phyloP scores from a whole-genome alignment of 2,329 filamentous ascomycete genomes.

The Neocatenulostroma microsporum region DNA sequence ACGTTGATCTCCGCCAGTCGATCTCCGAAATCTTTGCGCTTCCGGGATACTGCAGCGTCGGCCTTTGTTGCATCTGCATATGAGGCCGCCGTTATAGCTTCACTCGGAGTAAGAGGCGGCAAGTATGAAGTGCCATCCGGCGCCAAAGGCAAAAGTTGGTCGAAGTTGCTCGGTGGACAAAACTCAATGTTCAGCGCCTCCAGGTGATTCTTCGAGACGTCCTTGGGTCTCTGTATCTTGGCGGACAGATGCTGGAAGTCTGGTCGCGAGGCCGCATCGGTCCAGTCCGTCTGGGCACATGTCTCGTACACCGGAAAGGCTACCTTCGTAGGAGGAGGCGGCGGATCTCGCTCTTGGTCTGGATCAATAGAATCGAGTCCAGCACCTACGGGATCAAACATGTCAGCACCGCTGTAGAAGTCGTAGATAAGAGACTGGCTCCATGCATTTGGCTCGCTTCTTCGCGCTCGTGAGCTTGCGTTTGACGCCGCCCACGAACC shows the following conservation, averaged over 20 bases:
- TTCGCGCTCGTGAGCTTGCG: background rate
- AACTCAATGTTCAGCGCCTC: conserved; percentile 38
- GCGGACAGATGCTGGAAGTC: conserved; percentile 40
- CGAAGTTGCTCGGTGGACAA: conserved; percentile 29
- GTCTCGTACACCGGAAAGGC: conserved; percentile 18
- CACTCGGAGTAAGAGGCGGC: conserved; percentile 27
- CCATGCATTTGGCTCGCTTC: background rate
- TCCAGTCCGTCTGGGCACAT: conserved; percentile 10
- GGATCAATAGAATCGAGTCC: conserved; percentile 15
- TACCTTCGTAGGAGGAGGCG: conserved; percentile 19
- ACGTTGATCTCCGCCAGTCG: conserved; percentile 45
- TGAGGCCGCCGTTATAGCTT: no score
- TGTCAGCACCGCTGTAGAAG: conserved; percentile 1
- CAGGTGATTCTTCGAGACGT: conserved; percentile 34
- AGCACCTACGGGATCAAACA: conserved; percentile 5
- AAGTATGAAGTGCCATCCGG: conserved; percentile 31
- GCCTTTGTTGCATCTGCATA: no score
- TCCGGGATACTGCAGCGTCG: no score
- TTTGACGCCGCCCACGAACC: conserved; percentile 4
- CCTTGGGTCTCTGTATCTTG: conserved; percentile 33
- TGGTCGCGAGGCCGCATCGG: conserved; percentile 3
- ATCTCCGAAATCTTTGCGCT: conserved; percentile 20
- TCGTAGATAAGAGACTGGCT: background rate
- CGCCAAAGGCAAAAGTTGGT: conserved; percentile 32
- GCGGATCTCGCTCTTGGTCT: conserved; percentile 24